Evolutionary conservation across 2,329 filamentous ascomycete genomes (phyloP), one percentile per base, ranked within the genome.

Genomic region (Fusarium robinianum): DNA sequence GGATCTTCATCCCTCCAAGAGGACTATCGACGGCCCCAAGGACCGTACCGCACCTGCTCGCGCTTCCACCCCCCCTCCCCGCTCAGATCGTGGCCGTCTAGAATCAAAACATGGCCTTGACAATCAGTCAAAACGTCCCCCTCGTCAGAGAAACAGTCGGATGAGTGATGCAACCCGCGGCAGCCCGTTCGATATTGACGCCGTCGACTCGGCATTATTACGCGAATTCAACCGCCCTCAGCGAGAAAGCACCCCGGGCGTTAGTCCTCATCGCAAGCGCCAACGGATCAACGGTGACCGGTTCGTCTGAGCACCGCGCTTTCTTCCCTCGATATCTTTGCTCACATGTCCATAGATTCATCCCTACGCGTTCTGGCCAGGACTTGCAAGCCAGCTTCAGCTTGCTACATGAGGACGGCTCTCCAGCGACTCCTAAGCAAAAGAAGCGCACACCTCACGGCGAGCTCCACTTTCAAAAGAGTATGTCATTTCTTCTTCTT

Each of bases 301-400:
- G 85, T 88, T 53, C 27, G 64, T 64, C 25, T n/a, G n/a, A n/a
- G n/a, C 22, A 37, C 31, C 24, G 25, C 26, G 25, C 15, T 11
- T 25, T 21, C 12, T 29, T 18, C 14, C 24, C 38, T 17, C 12
- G 15, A 23, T 7, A 37, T 32, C 22, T 29, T 40, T 27, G 43
- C 62, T 69, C 41, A 67, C 55, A 33, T 29, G 31, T 12, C 23
- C 36, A 45, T 64, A 95, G 94, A 61, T 99, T 99, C 66, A 97
- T 99, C 57, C 94, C 94, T 18, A 95, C 94, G 60, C 83, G 94
- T 27, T 86, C 91, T 54, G 94, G 92, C 5, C 90, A 96, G 68
- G 94, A 99, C 68, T 75, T 97, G 16, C 88, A 92, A 66, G 90
- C 92, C 39, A 95, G 90, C 68, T 97, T 94, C 70, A 96, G 85